Evolutionary conservation across 805 yeast species (phyloP), one percentile per base, ranked within the genome.

Genomic region (Wickerhamomyces tratensis): DNA sequence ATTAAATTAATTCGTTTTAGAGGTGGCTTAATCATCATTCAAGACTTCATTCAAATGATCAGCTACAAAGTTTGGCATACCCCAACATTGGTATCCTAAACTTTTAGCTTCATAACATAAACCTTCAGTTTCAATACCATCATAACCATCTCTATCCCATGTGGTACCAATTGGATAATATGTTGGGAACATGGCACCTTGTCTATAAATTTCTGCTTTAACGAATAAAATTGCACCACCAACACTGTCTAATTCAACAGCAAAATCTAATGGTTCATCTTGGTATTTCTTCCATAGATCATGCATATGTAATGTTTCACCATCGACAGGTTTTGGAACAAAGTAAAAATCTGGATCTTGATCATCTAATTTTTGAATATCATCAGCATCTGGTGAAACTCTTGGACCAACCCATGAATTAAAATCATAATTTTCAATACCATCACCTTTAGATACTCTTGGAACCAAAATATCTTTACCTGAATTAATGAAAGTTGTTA

Each of bases 41-140:
- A 31, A 12, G 3, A 29, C 10, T 34, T 42, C 45, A n/a, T 36
- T 35, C 14, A 41, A 41, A 49, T 72, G 77, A 38, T 53, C 55
- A 1, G 71, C 76, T 5, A 68, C 59, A 37, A 67, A 39, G 45
- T 71, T 69, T 7, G 77, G 77, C 65, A 68, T 61, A 2, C 71
- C 78, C 67, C 69, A 69, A 51, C 79, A 73, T 20, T 53, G 44
- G 47, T 68, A 73, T 2, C 75, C 76, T 35, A 71, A 54, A 0
- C 60, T 50, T 44, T 58, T 64, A 1, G 77, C 77, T 39, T 63
- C 55, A 45, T 71, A 73, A 43, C 79, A 73, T 12, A 73, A 40
- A 1, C 79, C 77, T 53, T 73, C 77, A 5, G 77, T 72, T 50
- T 73, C 78, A 33, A 72, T 69, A 5, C 78, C 78, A 52, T 73